Percentiles rank a stretch among this genome's conserved stretches.
Evolutionary conservation across 306 rosid genomes (phyloP).

Genomic region (Medicago lupulina): DNA sequence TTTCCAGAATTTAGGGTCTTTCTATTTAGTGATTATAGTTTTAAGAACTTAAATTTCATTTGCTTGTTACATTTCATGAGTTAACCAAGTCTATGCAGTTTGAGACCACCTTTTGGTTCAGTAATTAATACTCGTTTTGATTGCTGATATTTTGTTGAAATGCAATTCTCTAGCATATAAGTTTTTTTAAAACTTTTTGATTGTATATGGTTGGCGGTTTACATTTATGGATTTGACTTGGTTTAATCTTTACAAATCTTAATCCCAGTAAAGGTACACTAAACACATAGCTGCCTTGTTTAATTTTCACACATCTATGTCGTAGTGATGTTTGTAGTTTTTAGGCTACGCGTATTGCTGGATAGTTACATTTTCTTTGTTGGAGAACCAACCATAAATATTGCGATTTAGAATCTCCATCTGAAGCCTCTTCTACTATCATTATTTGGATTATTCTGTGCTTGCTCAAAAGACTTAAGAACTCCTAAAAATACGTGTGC

Average conservation of each 20-base stretch:
- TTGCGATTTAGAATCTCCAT: too few relatives aligned
- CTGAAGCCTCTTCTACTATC: too few relatives aligned
- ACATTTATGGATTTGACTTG: not conserved
- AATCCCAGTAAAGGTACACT: not conserved
- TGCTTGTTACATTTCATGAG: slow-evolving; percentile 41
- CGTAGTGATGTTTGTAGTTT: too few relatives aligned
- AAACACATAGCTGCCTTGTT: not conserved
- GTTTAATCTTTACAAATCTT: not conserved
- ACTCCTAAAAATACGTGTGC: too few relatives aligned
- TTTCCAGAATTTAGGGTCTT: slow-evolving; percentile 37
- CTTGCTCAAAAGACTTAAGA: too few relatives aligned
- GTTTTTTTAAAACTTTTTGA: not conserved
- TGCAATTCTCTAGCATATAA: not conserved
- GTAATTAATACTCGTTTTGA: slow-evolving; percentile 13
- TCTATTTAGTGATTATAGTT: slow-evolving; percentile 43
- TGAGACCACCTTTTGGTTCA: slow-evolving; percentile 27
- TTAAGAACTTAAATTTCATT: slow-evolving; percentile 35
- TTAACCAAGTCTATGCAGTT: slow-evolving; percentile 2
- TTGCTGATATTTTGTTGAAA: not conserved
- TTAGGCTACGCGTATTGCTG: too few relatives aligned
- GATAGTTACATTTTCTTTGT: too few relatives aligned
- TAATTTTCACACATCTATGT: too few relatives aligned
- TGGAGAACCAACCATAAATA: too few relatives aligned
- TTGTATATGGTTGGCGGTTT: not conserved
- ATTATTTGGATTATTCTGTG: too few relatives aligned